Evolutionary conservation across 257 asterid genomes (phyloP).

Genomic region (Agastache rugosa): DNA sequence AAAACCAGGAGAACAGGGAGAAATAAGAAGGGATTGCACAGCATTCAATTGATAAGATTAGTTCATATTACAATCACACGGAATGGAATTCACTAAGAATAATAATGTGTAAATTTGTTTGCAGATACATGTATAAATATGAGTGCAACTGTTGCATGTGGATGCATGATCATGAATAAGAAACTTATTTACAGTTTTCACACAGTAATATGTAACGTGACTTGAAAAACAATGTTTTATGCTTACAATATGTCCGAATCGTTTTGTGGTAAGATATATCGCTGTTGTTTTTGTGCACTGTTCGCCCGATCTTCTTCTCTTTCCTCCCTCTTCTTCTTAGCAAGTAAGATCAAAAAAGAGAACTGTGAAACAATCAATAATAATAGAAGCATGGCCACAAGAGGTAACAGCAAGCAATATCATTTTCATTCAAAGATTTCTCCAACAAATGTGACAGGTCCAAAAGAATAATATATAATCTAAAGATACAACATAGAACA

Average conservation of each 20-base stretch:
- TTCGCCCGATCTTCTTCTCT: neutral
- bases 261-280: constrained; percentile 3
- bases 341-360: neutral
- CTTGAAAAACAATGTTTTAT: constrained; percentile 18
- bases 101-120: constrained; percentile 29
- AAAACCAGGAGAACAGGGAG: constrained; percentile 65
- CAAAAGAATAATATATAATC: constrained; percentile 25
- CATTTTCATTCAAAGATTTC: constrained; percentile 28
- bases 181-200: neutral
- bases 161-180: constrained; percentile 1
- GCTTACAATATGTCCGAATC: neutral
- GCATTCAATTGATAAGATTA: constrained; percentile 47
- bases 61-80: neutral
- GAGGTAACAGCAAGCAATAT: neutral
- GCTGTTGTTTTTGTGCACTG: neutral
- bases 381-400: neutral
- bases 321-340: neutral
- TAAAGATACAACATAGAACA: constrained; percentile 29
- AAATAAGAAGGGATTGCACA: constrained; percentile 67
- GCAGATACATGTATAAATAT: neutral
- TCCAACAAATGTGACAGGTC: constrained; percentile 17
- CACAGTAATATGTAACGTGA: constrained; percentile 23
- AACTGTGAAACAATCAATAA: neutral
- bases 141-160: neutral
- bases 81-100: constrained; percentile 11